Evolutionary conservation across 805 yeast genomes (phyloP).

Genomic region (Candida taoyuanica): DNA sequence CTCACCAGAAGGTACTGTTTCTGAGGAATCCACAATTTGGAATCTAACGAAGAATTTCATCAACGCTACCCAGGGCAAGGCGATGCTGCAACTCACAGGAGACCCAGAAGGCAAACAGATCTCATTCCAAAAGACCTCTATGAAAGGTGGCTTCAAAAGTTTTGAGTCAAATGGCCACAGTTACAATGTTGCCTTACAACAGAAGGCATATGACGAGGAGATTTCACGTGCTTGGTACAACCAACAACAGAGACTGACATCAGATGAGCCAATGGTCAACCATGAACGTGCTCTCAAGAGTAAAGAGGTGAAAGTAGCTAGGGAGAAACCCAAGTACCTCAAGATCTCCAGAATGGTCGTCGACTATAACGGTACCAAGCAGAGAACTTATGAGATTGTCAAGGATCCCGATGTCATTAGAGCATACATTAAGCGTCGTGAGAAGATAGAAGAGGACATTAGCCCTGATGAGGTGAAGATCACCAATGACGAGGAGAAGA

Average conservation of each 20-base stretch:
- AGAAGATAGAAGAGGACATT: constrained; percentile 56
- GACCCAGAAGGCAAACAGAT: constrained; percentile 91
- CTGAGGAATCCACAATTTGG: constrained; percentile 92
- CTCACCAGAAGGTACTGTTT: constrained; percentile 44
- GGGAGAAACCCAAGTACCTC: constrained; percentile 34
- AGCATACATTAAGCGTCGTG: constrained; percentile 73
- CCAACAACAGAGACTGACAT: constrained; percentile 59
- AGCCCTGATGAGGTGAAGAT: constrained; percentile 70
- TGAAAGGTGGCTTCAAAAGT: constrained; percentile 82
- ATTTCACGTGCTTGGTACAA: constrained; percentile 85
- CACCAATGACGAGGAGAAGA: constrained; percentile 80
- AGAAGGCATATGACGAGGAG: constrained; percentile 87
- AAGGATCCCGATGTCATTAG: constrained; percentile 84
- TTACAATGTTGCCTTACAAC: constrained; percentile 80
- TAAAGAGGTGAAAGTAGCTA: neutral
- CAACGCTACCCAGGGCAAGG: constrained; percentile 92
- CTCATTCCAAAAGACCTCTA: constrained; percentile 83
- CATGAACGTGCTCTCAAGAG: constrained; percentile 25
- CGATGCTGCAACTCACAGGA: constrained; percentile 93
- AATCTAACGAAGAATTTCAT: constrained; percentile 86
- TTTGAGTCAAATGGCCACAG: constrained; percentile 57
- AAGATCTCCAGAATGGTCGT: constrained; percentile 73
- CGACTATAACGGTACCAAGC: constrained; percentile 82
- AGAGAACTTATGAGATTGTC: constrained; percentile 71
- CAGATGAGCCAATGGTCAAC: constrained; percentile 16